Base-by-base conservation (phyloP, 1,284 basidiomycete species). In the Tylopilus orsonianus region DNA sequence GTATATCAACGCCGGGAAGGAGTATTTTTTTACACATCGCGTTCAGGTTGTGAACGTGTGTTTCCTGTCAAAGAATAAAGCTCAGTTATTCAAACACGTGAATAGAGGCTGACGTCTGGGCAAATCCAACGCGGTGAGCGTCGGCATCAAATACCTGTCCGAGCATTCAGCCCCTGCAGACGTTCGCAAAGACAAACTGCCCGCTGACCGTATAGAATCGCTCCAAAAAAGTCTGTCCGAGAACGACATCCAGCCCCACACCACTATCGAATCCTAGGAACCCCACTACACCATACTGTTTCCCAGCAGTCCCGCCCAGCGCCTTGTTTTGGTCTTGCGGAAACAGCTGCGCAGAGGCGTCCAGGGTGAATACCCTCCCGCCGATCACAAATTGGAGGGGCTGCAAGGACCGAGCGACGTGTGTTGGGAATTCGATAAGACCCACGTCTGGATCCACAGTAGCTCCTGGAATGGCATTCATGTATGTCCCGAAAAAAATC, bases 171-270 rank as follows among this genome's bases (percentile, higher is more conserved):
- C n/a, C n/a, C n/a, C n/a, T n/a, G 9, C 2, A 2, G 34, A 16
- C 18, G 30, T 24, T 26, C 24, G 23, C 10, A 19, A 18, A 18
- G 5, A 16, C 13, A 32, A 36, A 22, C 6, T 1, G 3, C 6
- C 26, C 26, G 26, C 52, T 40, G 22, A 61, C 54, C 14, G 44
- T 19, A 50, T 66, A 64, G 32, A 51, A 67, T 12, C 52, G 60
- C 49, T 67, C 53, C 46, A 64, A 53, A 40, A 67, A 65, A 24
- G 46, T 58, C 18, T 60, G 50, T 33, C 59, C 65, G 4, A 66
- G 5, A 10, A 50, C 34, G 44, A 63, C 65, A 30, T 56, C 61
- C 0, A 64, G 14, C 4, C 64, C 56, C 13, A 24, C 1, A 6
- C 45, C 41, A 13, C 55, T 61, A n/a, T 13, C 16, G n/a, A n/a